Conservation (phyloP, 495 filamentous ascomycete species). For the Aspergillus cavernicola region DNA sequence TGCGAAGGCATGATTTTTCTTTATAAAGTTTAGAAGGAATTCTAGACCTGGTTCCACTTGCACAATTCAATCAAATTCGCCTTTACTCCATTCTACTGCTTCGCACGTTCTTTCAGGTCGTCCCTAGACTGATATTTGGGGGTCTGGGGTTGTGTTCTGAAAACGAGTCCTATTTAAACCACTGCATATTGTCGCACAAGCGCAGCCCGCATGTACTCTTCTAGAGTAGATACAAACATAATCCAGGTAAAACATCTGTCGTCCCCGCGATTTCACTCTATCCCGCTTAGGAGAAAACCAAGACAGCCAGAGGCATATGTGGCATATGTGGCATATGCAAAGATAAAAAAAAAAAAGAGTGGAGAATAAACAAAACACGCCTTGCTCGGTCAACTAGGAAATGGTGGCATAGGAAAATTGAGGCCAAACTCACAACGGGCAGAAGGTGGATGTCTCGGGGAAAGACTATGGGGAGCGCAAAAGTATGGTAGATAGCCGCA, state of each 20-base stretch:
- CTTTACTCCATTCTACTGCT: background rate
- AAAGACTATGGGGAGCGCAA: background rate
- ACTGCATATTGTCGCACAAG: no score
- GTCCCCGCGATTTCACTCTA: background rate
- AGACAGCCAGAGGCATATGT: background rate
- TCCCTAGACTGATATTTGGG: background rate
- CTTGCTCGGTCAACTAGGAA: background rate
- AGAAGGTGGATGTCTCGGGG: no score
- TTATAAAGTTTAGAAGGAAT: conserved; percentile 21
- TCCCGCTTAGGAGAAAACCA: background rate
- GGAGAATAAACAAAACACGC: background rate
- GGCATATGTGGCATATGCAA: no score
- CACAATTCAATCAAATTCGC: background rate
- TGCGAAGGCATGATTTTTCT: conserved; percentile 3
- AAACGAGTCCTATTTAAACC: no score
- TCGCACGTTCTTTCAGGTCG: background rate
- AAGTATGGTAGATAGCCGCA: background rate
- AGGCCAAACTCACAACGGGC: background rate
- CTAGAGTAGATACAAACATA: background rate
- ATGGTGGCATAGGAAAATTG: background rate
- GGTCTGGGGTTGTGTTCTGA: no score
- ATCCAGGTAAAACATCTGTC: background rate
- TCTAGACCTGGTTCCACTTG: conserved; percentile 14
- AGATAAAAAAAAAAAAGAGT: background rate
- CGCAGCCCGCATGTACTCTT: background rate